Conservation (phyloP, 768 basidiomycete genomes). For the Boletus rubropictus region DNA sequence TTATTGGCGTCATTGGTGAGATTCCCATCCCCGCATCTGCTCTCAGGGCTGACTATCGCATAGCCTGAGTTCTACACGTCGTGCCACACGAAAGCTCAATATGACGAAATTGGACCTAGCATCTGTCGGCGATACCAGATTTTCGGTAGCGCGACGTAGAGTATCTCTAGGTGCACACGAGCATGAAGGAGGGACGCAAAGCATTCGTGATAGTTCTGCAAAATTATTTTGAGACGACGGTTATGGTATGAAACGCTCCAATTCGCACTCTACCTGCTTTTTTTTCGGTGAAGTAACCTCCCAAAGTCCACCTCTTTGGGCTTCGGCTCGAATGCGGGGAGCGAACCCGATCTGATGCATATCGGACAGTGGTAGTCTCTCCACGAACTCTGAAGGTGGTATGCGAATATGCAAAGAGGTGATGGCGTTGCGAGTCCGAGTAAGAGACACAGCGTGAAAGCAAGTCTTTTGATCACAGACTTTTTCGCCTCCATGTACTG, state of each 20-base stretch:
- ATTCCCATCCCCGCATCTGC: constrained; percentile 5
- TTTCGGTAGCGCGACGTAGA: constrained; percentile 80
- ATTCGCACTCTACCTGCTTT: too few relatives aligned
- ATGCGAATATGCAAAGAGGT: background rate
- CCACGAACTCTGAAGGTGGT: background rate
- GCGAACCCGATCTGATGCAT: too few relatives aligned
- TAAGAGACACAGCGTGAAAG: background rate
- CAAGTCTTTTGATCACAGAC: background rate
- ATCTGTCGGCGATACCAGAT: constrained; percentile 92
- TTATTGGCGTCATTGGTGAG: constrained; percentile 86
- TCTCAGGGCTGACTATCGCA: constrained; percentile 3
- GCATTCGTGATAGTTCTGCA: background rate
- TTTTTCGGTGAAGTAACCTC: too few relatives aligned
- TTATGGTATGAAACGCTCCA: too few relatives aligned
- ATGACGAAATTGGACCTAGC: constrained; percentile 88
- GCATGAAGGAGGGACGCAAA: background rate
- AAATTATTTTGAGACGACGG: too few relatives aligned
- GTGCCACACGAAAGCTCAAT: constrained; percentile 91
- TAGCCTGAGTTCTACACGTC: constrained; percentile 94
- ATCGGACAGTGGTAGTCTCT: too few relatives aligned
- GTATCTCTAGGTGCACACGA: background rate
- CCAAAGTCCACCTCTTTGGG: too few relatives aligned
- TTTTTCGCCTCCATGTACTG: too few relatives aligned
- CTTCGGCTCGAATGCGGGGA: too few relatives aligned
- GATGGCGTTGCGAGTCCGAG: background rate